Base-by-base conservation (phyloP, 2,329 filamentous ascomycete species). In the Alternaria solani region DNA sequence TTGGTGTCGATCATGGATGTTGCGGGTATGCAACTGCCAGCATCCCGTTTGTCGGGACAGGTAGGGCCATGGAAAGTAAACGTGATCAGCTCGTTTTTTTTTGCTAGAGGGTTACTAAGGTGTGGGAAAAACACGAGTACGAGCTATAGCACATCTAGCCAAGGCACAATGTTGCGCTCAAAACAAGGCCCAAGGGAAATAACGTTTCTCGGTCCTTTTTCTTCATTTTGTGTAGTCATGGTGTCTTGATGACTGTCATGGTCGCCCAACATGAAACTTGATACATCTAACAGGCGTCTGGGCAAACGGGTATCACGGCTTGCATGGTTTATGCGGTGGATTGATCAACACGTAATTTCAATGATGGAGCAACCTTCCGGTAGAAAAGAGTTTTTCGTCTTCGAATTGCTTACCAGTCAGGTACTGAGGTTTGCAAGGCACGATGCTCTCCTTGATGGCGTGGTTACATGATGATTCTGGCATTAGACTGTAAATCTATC, bases 231-330 rank as follows among this genome's bases (percentile, higher is more conserved):
- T 6, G 2, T 41, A 5, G 38, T 41, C 18, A 41, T 41, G n/a
- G n/a, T n/a, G 38, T 18, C 38, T 23, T 41, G 18, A 41, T 12
- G 18, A 41, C 4, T 23, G 23, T 20, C 18, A 18, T 41, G 18
- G 38, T 18, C 38, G 14, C 23, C 25, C 11, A 25, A 46, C 38
- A 14, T 44, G 42, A 44, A 55, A 44, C 28, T 30, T 20, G 28
- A 25, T 3, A 18, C 16, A 34, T 49, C 53, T 38, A 18, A 47
- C 28, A 44, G 30, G 46, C 34, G 46, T 48, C 46, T 48, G 46
- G 46, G 46, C 46, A 36, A 23, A 30, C 46, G 46, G 46, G 2
- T 49, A 49, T 12, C 46, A 49, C 46, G 46, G 46, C 30, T 36
- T 38, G 46, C 46, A 20, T 36, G 32, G 46, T 49, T 38, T 25